Percentiles rank a stretch among this genome's conserved stretches.
phyloP scores from a whole-genome alignment of 2,329 filamentous ascomycete species.

The Xylaria sp. region DNA sequence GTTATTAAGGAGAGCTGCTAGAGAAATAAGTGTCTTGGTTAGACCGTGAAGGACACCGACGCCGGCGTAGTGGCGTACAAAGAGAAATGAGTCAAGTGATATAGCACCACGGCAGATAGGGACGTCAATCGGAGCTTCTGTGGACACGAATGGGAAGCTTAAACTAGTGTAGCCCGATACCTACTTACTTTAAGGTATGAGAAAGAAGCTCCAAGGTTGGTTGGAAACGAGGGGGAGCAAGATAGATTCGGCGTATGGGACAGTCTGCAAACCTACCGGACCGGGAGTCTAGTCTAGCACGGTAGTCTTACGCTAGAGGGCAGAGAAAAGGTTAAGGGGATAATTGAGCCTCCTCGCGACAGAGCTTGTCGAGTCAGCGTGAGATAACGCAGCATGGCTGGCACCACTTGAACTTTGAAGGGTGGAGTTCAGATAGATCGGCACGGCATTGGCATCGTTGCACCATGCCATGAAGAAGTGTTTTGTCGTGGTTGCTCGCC shows the following conservation, averaged over 20 bases:
- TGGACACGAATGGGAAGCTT: conserved; percentile 30
- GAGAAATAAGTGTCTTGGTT: not conserved
- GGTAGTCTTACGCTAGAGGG: conserved; percentile 32
- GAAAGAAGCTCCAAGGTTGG: conserved; percentile 6
- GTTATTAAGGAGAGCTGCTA: conserved; percentile 2
- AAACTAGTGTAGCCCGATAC: conserved; percentile 4
- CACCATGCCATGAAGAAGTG: conserved; percentile 36
- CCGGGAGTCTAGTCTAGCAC: conserved; percentile 12
- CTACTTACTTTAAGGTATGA: conserved; percentile 6
- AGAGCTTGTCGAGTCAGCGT: conserved; percentile 36
- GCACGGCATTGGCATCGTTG: conserved; percentile 35
- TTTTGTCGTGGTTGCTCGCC: conserved; percentile 39
- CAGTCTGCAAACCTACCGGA: conserved; percentile 12
- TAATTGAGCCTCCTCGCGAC: conserved; percentile 21
- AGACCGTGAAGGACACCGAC: conserved; percentile 26
- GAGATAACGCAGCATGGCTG: conserved; percentile 44
- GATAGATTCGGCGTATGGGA: not conserved
- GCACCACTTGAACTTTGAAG: conserved; percentile 38
- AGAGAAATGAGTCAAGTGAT: conserved; percentile 39
- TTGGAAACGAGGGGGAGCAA: conserved; percentile 12
- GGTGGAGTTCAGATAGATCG: conserved; percentile 43
- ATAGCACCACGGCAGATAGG: conserved; percentile 37
- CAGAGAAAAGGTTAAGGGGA: conserved; percentile 22
- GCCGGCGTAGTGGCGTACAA: conserved; percentile 26
- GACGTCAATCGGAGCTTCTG: conserved; percentile 39